A percentile compares a stretch with the other conserved stretches of the same genome.
Evolutionary conservation across 164 flowering plant species (phyloP).

Genomic region (Hamamelis virginiana): DNA sequence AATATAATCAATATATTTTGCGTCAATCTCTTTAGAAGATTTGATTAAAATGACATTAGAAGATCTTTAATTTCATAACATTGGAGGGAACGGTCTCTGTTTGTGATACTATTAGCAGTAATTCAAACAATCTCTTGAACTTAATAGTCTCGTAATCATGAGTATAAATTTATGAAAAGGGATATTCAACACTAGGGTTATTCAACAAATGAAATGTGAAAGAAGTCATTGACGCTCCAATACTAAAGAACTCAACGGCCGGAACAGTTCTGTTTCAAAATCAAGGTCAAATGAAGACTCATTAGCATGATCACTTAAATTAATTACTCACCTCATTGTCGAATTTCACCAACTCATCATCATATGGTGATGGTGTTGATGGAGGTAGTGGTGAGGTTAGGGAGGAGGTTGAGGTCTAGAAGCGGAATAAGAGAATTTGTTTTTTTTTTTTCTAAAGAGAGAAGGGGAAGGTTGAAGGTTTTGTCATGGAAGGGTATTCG

Average conservation of each 20-base stretch:
- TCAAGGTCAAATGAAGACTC: too few relatives aligned
- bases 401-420: too few relatives aligned
- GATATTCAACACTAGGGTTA: not conserved
- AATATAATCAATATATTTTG: conserved; percentile 14
- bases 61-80: conserved; percentile 1
- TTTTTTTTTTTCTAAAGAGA: too few relatives aligned
- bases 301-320: too few relatives aligned
- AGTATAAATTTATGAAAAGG: conserved; percentile 3
- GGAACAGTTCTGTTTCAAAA: too few relatives aligned
- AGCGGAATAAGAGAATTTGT: too few relatives aligned
- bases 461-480: too few relatives aligned
- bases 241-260: not conserved
- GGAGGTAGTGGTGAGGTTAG: too few relatives aligned
- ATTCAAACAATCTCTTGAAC: not conserved
- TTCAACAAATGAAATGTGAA: not conserved
- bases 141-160: not conserved
- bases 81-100: not conserved
- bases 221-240: not conserved
- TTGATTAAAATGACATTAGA: conserved; percentile 2
- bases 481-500: too few relatives aligned
- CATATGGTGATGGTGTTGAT: too few relatives aligned
- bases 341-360: too few relatives aligned
- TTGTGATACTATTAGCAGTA: not conserved
- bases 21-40: conserved; percentile 15
- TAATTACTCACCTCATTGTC: too few relatives aligned